Conservation (phyloP, 176 grass and related monocot genomes). For the Cocos nucifera region DNA sequence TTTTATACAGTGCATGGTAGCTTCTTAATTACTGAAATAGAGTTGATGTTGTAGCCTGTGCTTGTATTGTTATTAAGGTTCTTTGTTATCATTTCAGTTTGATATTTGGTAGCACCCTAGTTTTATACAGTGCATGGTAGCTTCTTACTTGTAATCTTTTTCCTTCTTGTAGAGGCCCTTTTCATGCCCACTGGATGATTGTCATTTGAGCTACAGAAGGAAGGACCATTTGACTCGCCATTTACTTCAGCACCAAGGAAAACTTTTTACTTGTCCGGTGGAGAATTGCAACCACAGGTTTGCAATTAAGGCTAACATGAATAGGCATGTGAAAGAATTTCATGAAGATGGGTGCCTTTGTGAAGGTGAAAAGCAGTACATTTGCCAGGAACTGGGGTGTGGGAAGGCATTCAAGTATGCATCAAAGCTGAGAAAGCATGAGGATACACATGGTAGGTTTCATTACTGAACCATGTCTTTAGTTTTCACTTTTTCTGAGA, state of each 20-base stretch:
- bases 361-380: constrained; percentile 28
- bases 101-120: too few species aligned
- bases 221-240: constrained; percentile 63
- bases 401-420: constrained; percentile 56
- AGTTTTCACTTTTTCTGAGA: too few species aligned
- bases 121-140: too few species aligned
- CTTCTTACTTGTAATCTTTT: too few species aligned
- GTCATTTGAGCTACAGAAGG: constrained; percentile 49
- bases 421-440: constrained; percentile 59
- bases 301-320: constrained; percentile 52
- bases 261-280: constrained; percentile 43
- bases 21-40: too few species aligned
- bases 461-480: neutral
- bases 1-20: too few species aligned
- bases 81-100: too few species aligned
- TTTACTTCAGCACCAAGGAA: constrained; percentile 46
- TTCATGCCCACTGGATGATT: constrained; percentile 41
- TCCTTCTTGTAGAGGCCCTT: constrained; percentile 30
- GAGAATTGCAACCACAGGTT: constrained; percentile 38
- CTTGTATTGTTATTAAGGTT: too few species aligned
- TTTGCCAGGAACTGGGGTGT: constrained; percentile 56
- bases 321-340: constrained; percentile 42
- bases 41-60: too few species aligned
- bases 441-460: constrained; percentile 54
- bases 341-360: constrained; percentile 20